Base-by-base conservation (phyloP, 129 eudicot species). In the Erigeron canadensis region DNA sequence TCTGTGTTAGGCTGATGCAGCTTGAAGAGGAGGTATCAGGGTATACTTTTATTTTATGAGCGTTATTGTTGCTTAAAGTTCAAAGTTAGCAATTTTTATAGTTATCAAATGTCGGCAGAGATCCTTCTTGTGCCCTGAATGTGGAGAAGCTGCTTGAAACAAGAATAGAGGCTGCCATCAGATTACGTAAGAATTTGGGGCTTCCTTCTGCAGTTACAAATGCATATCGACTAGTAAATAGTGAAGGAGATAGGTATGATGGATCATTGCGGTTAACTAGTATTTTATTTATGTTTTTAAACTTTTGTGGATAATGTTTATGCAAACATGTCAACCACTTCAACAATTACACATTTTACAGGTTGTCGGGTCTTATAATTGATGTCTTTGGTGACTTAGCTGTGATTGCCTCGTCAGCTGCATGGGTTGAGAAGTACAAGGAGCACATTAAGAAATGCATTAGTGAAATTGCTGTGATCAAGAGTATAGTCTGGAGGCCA, bases 361-460 rank as follows among this genome's bases (percentile, higher is more conserved):
- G 98, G 79, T 81, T 94, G 79, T 94, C 98, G 13, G 98, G 98
- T 58, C 95, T 94, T 74, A 87, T 94, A 58, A 77, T 94, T 80
- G 98, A 94, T 84, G 79, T 94, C 8, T 94, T 89, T 77, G 96
- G 89, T 22, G 90, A 89, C 74, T 77, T 85, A 73, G 98, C 98
- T 63, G 96, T 89, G 12, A 47, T 93, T 22, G 98, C 98, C 34
- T 89, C 98, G 45, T 94, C 97, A n/a, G 98, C 98, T 55, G 98
- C 98, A 37, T 94, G 98, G 98, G 93, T 94, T 75, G 96, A 94
- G 80, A 94, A 84, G 75, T 87, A 87, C 81, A 86, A 84, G 87
- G 77, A 85, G 55, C 88, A 84, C 63, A 94, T 94, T 74, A 84
- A 60, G 76, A 82, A 55, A 65, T 89, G 83, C 74, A 70, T 94